phyloP scores from a whole-genome alignment of 192 early-diverging fungal genomes.

The Podochytrium sp. region DNA sequence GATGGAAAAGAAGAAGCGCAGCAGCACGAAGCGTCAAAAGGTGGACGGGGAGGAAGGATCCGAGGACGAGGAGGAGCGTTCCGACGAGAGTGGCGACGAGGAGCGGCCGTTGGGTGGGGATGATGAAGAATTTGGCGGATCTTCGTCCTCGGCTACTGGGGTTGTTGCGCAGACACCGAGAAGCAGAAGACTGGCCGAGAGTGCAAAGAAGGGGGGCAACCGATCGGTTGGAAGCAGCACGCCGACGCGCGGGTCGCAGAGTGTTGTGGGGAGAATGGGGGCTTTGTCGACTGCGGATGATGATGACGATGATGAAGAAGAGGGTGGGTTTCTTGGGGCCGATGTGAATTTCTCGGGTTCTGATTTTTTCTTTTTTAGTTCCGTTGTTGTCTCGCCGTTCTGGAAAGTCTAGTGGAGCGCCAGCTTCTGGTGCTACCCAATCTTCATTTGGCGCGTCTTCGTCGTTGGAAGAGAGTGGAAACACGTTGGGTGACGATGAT shows the following conservation, averaged over 20 bases:
- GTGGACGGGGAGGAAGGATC: conserved; percentile 26
- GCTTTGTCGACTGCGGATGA: conserved; percentile 1
- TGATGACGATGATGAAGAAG: conserved; percentile 25
- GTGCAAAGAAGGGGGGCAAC: too few relatives aligned
- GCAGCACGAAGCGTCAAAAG: conserved; percentile 25
- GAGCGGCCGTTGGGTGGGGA: neutral
- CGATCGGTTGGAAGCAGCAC: neutral
- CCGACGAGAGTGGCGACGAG: conserved; percentile 16
- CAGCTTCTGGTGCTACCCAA: neutral
- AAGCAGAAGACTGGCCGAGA: neutral
- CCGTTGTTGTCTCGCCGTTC: neutral
- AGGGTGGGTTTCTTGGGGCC: neutral
- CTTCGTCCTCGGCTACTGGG: neutral
- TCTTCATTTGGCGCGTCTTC: conserved; percentile 10
- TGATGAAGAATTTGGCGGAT: neutral
- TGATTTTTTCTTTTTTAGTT: neutral
- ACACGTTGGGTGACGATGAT: neutral
- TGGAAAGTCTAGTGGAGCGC: neutral
- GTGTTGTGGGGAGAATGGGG: neutral
- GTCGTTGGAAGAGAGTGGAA: neutral
- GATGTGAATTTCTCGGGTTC: neutral
- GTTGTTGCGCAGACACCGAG: neutral
- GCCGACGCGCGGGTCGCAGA: neutral
- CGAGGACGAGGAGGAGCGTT: conserved; percentile 27
- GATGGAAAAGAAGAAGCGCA: conserved; percentile 56